Percentiles rank a stretch among this genome's conserved stretches.
These are phyloP conservation scores for Sporothrix variecibatus DNA, from an alignment of 2,329 filamentous ascomycete genomes.

Conservation along the genomic window DNA sequence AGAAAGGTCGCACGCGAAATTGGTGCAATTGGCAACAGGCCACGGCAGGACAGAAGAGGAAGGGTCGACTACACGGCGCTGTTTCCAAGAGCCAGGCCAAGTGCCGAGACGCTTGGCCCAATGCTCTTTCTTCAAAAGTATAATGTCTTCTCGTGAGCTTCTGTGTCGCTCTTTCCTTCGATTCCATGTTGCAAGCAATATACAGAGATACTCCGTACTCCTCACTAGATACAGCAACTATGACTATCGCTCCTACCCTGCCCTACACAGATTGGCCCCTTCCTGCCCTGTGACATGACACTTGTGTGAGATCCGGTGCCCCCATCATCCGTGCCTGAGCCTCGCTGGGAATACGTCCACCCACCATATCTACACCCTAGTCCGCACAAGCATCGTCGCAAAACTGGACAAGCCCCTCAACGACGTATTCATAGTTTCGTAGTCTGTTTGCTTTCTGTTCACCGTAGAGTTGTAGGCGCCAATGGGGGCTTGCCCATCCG, in stretches of 20 bases:
- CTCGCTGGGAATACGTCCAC: background rate
- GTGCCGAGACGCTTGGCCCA: conserved; percentile 23
- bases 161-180: background rate
- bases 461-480: background rate
- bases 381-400: conserved; percentile 17
- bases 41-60: background rate
- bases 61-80: background rate
- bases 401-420: conserved; percentile 1
- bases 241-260: background rate
- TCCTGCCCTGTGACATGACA: conserved; percentile 6
- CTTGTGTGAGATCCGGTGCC: conserved; percentile 9
- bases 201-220: background rate
- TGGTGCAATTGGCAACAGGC: background rate
- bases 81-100: conserved; percentile 7
- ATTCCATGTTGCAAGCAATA: background rate
- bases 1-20: background rate
- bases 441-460: background rate
- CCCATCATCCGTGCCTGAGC: conserved; percentile 16
- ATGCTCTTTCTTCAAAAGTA: background rate
- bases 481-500: background rate
- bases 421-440: background rate
- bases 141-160: background rate
- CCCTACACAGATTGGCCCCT: conserved; percentile 14
- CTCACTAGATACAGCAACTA: background rate
- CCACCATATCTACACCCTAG: background rate